Base-by-base conservation (phyloP, 148 eudicot genomes). In the Bassia scoparia region DNA sequence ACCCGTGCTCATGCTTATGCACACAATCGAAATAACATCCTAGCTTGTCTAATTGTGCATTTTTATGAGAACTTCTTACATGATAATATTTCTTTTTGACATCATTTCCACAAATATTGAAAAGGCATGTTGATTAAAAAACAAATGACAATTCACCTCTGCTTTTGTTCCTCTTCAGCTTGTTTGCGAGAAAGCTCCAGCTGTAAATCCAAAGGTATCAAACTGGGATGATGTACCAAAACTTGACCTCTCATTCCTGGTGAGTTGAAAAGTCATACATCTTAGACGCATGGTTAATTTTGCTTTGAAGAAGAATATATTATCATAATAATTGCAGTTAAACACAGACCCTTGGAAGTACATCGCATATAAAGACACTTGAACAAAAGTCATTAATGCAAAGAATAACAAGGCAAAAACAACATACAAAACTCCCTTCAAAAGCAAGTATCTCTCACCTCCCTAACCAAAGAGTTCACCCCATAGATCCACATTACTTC, bases 121-220 rank as follows among this genome's bases (percentile, higher is more conserved):
- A n/a, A n/a, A n/a, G n/a, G 21, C 62, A 55, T 73, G 26, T 21
- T 62, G 29, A 54, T 24, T 16, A 34, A 37, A 55, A 53, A 18
- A 17, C 68, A 1, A 65, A 67, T 66, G 66, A 27, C 16, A 60
- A 27, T 33, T 63, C 46, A 94, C 98, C 98, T 89, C 81, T 89
- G 83, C 54, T 84, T 84, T 66, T 91, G 96, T 74, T 95, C 96
- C 77, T 86, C 88, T 73, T 91, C 98, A 61, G 83, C 90, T 81
- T 95, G 88, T 78, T 91, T 88, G 9, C 93, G 93, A 37, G 98
- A 90, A 79, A 81, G 79, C 75, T 89, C 98, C 54, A 37, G 97
- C 96, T 38, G 97, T 94, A 69, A 86, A 88, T 66, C 98, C 97
- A 74, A 94, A 94, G 23, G 97, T 94, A 78, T 94, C 98, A 61